Evolutionary conservation across 768 basidiomycete genomes (phyloP).

Genomic region (Sarcomyxa edulis): DNA sequence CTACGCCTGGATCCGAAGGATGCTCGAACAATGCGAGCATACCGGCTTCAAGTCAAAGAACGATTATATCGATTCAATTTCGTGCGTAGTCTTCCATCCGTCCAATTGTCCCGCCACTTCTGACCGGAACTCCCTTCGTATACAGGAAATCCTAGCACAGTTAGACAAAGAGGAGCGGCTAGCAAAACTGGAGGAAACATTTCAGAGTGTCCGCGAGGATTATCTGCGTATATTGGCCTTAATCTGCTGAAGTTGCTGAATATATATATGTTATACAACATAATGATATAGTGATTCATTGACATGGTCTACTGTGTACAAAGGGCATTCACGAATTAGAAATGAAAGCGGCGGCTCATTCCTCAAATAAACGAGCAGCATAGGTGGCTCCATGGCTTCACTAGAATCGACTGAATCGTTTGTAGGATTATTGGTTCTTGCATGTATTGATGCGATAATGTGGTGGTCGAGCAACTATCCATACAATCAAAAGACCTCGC

Average conservation of each 20-base stretch:
- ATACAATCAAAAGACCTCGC: background rate
- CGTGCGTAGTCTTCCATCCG: constrained; percentile 39
- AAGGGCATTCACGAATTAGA: too few species aligned
- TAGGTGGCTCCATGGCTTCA: too few species aligned
- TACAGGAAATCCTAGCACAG: constrained; percentile 81
- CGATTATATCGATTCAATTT: constrained; percentile 93
- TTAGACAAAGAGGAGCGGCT: constrained; percentile 83
- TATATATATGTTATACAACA: background rate
- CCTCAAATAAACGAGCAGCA: too few species aligned
- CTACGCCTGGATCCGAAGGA: constrained; percentile 63
- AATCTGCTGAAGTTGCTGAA: constrained; percentile 25
- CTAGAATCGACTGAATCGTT: too few species aligned
- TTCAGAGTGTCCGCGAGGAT: constrained; percentile 78
- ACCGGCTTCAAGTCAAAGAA: constrained; percentile 91
- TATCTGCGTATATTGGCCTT: constrained; percentile 74
- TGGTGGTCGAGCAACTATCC: background rate
- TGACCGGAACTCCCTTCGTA: background rate
- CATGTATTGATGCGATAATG: too few species aligned
- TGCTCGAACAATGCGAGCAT: constrained; percentile 49
- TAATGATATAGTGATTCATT: background rate
- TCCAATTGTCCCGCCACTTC: background rate
- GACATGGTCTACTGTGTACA: background rate
- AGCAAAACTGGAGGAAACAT: constrained; percentile 91
- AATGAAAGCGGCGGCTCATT: too few species aligned
- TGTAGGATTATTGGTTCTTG: too few species aligned